Evolutionary conservation across 2,329 filamentous ascomycete genomes (phyloP), one percentile per base, ranked within the genome.

Genomic region (Clarireedia paspali): DNA sequence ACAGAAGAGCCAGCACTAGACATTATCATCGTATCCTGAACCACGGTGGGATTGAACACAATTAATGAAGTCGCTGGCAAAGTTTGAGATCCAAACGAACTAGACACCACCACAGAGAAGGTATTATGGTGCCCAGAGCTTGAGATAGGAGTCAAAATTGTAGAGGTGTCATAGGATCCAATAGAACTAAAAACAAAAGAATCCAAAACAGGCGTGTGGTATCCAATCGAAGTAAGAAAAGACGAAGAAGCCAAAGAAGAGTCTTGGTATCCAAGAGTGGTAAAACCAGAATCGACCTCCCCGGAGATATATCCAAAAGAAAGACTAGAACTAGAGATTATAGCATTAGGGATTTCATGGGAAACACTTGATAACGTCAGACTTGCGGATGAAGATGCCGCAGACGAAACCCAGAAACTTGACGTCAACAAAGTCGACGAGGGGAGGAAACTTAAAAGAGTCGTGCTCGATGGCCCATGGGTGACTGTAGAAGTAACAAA

Each of bases 261-360:
- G 24, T 17, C 44, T 27, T 48, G 23, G 23, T 54, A 36, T 55
- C 52, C 52, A 50, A 55, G 15, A 36, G 46, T 34, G 45, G 24
- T 55, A 48, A 17, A n/a, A 50, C 27, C 26, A 55, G 36, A 24
- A 44, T 23, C 27, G 5, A 55, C 24, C 20, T 7, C 15, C 6
- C 14, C 50, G 42, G 46, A 50, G 36, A 36, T 14, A 9, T 50
- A 55, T 55, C 38, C 52, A 55, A 55, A 34, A 55, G 46, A 26
- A 55, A 36, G 23, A 24, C n/a, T 55, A 55, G 46, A 55, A 55
- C 46, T 55, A 50, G 46, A 42, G 42, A 44, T 44, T 50, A 55
- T 15, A 49, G 23, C 46, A 50, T 55, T 10, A 55, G 42, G 46
- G 36, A 34, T 26, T 24, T 24, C 20, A 4, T 34, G 9, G 12